phyloP scores from a whole-genome alignment of 805 yeast species.

The Peterozyma toletana region DNA sequence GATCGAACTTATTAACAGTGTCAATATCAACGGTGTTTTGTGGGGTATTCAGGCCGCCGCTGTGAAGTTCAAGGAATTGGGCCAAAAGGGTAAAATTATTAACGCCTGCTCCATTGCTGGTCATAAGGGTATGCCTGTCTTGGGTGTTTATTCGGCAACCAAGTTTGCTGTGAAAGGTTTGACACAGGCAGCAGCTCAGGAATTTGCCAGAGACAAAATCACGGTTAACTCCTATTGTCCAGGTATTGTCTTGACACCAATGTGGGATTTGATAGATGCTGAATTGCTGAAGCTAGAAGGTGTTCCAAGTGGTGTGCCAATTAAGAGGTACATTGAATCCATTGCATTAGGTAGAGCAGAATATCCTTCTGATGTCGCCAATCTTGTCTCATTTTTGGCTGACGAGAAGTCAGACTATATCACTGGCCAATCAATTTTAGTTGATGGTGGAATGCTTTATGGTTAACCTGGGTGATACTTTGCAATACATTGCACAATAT shows the following conservation, averaged over 20 bases:
- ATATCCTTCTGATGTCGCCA: conserved; percentile 27
- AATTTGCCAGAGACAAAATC: conserved; percentile 25
- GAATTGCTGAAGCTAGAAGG: conserved; percentile 18
- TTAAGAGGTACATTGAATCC: conserved; percentile 16
- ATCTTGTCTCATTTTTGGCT: conserved; percentile 26
- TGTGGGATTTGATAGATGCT: conserved; percentile 24
- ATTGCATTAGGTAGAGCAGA: conserved; percentile 28
- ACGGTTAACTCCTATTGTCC: conserved; percentile 32
- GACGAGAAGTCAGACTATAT: conserved; percentile 29
- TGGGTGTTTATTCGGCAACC: conserved; percentile 26
- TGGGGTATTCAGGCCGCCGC: conserved; percentile 28
- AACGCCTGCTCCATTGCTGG: conserved; percentile 29
- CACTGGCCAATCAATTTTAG: conserved; percentile 30
- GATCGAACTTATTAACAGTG: conserved; percentile 13
- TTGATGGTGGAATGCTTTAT: conserved; percentile 28
- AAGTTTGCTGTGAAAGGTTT: conserved; percentile 30
- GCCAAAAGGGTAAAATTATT: conserved; percentile 29
- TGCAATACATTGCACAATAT: no score
- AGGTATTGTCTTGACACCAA: conserved; percentile 32
- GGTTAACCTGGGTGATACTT: no score
- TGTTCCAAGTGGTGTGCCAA: conserved; percentile 19
- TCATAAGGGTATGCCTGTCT: conserved; percentile 21
- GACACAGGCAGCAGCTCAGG: conserved; percentile 30
- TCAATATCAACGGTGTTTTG: conserved; percentile 25
- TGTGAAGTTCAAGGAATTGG: conserved; percentile 17